Evolutionary conservation across 257 asterid species (phyloP).

Genomic region (Thymus mandschuricus): DNA sequence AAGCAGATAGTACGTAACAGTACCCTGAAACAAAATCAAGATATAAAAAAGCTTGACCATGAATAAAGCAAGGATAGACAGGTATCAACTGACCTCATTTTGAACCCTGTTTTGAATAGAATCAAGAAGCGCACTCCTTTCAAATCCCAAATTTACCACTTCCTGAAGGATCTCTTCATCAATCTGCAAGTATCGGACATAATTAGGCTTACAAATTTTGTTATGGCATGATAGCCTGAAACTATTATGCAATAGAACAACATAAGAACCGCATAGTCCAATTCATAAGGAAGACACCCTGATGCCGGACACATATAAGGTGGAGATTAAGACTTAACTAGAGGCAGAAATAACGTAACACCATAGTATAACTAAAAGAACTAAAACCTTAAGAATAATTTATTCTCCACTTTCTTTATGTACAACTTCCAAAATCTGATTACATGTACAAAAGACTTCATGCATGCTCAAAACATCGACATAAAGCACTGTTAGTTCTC

Average conservation of each 20-base stretch:
- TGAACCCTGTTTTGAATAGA: conserved; percentile 69
- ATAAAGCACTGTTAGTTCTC: conserved; percentile 13
- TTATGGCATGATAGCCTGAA: conserved; percentile 13
- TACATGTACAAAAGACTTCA: conserved; percentile 8
- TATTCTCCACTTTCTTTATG: conserved; percentile 5
- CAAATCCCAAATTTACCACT: conserved; percentile 68
- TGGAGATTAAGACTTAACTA: neutral
- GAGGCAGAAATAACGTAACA: neutral
- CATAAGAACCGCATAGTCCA: conserved; percentile 17
- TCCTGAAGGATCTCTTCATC: conserved; percentile 77
- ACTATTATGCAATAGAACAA: conserved; percentile 11
- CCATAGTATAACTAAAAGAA: conserved; percentile 20
- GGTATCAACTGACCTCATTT: conserved; percentile 66
- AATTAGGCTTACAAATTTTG: neutral
- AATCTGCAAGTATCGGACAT: conserved; percentile 53
- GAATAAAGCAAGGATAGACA: conserved; percentile 3
- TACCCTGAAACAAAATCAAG: conserved; percentile 64
- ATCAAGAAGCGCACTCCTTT: conserved; percentile 52
- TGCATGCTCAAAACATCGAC: conserved; percentile 1
- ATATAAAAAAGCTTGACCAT: conserved; percentile 33
- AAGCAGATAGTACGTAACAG: conserved; percentile 91
- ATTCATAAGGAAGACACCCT: neutral
- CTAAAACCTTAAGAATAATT: neutral
- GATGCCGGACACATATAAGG: neutral
- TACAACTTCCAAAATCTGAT: neutral